These are phyloP conservation scores for Penicillium psychrosexuale DNA, from an alignment of 2,329 filamentous ascomycete species.

Conservation along the genomic window DNA sequence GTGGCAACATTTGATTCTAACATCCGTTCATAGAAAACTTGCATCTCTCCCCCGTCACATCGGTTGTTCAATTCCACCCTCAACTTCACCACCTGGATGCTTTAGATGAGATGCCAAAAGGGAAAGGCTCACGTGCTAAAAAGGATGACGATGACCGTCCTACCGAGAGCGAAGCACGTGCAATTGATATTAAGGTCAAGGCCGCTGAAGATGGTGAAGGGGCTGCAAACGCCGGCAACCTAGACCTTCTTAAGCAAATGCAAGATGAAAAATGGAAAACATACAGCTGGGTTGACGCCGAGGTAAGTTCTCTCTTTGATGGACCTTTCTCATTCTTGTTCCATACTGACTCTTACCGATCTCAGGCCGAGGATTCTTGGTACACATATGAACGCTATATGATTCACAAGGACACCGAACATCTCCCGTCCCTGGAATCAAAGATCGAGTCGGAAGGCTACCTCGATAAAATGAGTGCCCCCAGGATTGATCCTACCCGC, in stretches of 20 bases:
- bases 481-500: conserved; percentile 45
- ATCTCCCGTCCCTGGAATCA: conserved; percentile 51
- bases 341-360: conserved; percentile 14
- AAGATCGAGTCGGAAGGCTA: conserved; percentile 58
- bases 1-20: conserved; percentile 8
- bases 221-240: conserved; percentile 65
- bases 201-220: conserved; percentile 65
- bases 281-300: conserved; percentile 61
- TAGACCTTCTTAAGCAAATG: conserved; percentile 70
- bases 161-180: conserved; percentile 58
- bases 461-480: conserved; percentile 61
- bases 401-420: conserved; percentile 50
- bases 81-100: conserved; percentile 94
- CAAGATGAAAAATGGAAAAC: conserved; percentile 79
- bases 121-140: conserved; percentile 33
- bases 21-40: conserved; percentile 62
- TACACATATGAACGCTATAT: conserved; percentile 71
- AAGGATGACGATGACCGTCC: conserved; percentile 48
- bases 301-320: conserved; percentile 23
- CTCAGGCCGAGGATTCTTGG: conserved; percentile 65
- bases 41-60: conserved; percentile 78
- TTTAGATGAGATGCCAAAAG: conserved; percentile 60
- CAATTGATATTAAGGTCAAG: conserved; percentile 86
- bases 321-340: not conserved
- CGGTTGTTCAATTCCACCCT: conserved; percentile 83